Evolutionary conservation across 2,329 filamentous ascomycete species (phyloP), one percentile per base, ranked within the genome.

Genomic region (Nigrospora sphaerica): DNA sequence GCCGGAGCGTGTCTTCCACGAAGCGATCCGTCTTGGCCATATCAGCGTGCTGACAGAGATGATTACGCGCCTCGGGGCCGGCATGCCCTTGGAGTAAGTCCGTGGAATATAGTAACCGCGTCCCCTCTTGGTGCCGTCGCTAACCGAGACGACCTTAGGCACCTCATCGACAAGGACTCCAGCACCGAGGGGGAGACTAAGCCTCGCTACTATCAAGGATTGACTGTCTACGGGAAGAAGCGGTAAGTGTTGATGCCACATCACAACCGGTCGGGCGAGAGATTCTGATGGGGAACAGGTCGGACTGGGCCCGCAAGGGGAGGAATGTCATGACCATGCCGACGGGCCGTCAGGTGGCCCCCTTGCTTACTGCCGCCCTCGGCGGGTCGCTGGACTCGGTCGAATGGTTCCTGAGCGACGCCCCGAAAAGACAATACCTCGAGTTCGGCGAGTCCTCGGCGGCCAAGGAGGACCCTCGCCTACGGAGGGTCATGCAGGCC

Each of bases 391-490:
- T 92, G n/a, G 77, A 84, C 35, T 75, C 76, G 16, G 78, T 88
- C 0, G 82, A 93, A 57, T 95, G 86, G 80, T 88, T 92, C 61
- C 64, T 89, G 46, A 82, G 85, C 47, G 85, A 88, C 50, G 76
- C 79, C 1, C 86, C 88, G 0, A 66, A 79, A 53, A 73, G 81
- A 28, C 71, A 78, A 45, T 93, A 93, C 57, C 64, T 74, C 23
- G 79, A 88, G 39, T 93, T 90, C 58, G 74, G 70, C 35, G 69
- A 70, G 50, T 76, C 81, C 0, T 76, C 81, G 52, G 62, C 69
- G 1, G 77, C 86, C 46, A 72, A 71, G 49, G 71, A 81, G 19
- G 83, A 92, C 51, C 64, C 74, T 44, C 72, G 79, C 35, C 64
- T 92, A 41, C 76, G 80, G 55, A 77, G 78, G 47, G 68, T 93